These are phyloP conservation scores for Chloris gayana DNA, from an alignment of 176 grass and related monocot genomes.

Conservation along the genomic window DNA sequence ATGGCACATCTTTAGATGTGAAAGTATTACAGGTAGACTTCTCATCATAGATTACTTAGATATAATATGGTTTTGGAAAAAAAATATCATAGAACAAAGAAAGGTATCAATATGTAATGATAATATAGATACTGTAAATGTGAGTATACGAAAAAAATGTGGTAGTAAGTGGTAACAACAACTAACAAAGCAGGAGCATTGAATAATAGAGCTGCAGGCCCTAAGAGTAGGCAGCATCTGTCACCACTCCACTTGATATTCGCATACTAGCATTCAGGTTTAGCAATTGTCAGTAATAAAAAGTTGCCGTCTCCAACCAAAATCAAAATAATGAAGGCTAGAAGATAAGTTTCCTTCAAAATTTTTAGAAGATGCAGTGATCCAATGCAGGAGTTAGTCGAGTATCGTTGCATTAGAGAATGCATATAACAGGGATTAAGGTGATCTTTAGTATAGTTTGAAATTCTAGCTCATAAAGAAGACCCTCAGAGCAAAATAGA, in stretches of 20 bases:
- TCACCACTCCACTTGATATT: not conserved
- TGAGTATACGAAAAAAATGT: not conserved
- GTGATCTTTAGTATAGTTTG: not conserved
- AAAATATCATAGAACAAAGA: not conserved
- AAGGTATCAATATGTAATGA: not conserved
- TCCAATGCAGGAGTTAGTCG: not conserved
- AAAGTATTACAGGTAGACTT: not conserved
- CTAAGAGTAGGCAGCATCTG: not conserved
- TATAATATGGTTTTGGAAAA: not conserved
- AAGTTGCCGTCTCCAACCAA: not conserved
- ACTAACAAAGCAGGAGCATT: not conserved
- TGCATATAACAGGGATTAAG: not conserved
- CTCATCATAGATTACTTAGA: not conserved
- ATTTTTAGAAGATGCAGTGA: not conserved
- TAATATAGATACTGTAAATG: not conserved
- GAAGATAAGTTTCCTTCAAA: not conserved
- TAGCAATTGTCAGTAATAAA: not conserved
- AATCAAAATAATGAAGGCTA: not conserved
- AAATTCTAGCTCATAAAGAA: conserved; percentile 7
- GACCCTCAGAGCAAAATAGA: not conserved
- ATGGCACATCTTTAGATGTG: not conserved
- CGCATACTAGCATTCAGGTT: not conserved
- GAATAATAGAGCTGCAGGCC: not conserved
- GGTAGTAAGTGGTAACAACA: not conserved
- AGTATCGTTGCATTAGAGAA: not conserved